Evolutionary conservation across 225 moss, liverwort and hornwort genomes (phyloP).

Genomic region (Polytrichum formosum): DNA sequence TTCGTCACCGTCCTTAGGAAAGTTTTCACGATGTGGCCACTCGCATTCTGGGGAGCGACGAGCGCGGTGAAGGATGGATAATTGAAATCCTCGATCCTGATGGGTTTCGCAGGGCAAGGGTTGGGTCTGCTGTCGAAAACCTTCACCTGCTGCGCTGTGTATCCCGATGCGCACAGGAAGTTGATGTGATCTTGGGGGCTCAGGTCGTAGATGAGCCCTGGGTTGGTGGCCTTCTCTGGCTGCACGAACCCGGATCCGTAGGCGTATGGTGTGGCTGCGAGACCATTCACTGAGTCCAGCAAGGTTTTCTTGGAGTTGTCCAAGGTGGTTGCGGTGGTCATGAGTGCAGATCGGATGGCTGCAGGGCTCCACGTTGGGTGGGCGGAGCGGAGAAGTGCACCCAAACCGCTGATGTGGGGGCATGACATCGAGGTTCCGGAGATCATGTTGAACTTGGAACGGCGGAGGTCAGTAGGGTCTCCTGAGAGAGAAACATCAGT

Average conservation of each 20-base stretch:
- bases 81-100: constrained; percentile 34
- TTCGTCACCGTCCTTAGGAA: constrained; percentile 36
- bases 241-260: constrained; percentile 49
- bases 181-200: constrained; percentile 17
- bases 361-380: constrained; percentile 66
- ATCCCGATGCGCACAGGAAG: constrained; percentile 22
- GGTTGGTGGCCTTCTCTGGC: constrained; percentile 33
- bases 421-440: constrained; percentile 64
- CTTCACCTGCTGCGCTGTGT: background rate
- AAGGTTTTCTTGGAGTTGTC: no score
- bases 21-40: background rate
- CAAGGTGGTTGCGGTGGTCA: constrained; percentile 31
- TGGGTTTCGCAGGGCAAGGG: constrained; percentile 17
- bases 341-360: constrained; percentile 71
- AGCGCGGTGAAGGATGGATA: constrained; percentile 28
- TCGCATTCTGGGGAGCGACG: constrained; percentile 9
- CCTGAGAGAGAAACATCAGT: background rate
- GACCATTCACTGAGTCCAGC: no score
- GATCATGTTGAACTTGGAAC: constrained; percentile 32
- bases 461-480: background rate
- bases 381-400: constrained; percentile 39
- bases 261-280: constrained; percentile 21
- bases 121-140: background rate
- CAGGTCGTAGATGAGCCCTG: constrained; percentile 45
- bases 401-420: constrained; percentile 68